A percentile compares a stretch with the other conserved stretches of the same genome.
Evolutionary conservation across 2,329 filamentous ascomycete genomes (phyloP).

Genomic region (Chaetomium sp.): DNA sequence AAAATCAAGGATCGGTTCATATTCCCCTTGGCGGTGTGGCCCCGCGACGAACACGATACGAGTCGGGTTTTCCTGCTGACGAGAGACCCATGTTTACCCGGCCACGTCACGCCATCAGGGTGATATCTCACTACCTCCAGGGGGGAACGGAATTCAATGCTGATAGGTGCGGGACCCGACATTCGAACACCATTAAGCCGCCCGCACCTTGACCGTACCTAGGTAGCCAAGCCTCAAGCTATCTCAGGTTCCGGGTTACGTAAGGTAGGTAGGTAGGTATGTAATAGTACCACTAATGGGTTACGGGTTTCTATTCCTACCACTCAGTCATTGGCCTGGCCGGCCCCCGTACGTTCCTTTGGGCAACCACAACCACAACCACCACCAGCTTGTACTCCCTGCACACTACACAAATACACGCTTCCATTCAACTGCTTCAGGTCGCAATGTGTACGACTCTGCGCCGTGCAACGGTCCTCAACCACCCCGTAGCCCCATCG

Average conservation of each 20-base stretch:
- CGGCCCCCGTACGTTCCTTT: not conserved
- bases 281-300: not conserved
- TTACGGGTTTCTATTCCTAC: not conserved
- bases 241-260: not conserved
- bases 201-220: not conserved
- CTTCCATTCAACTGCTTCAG: not conserved
- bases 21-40: not conserved
- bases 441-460: not conserved
- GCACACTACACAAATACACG: not conserved
- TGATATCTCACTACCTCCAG: not conserved
- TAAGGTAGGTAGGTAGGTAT: no score
- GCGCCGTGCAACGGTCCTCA: not conserved
- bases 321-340: not conserved
- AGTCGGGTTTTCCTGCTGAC: not conserved
- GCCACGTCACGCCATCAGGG: not conserved
- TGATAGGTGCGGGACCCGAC: not conserved
- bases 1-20: not conserved
- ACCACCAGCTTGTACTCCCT: not conserved
- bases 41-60: not conserved
- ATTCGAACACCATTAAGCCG: not conserved
- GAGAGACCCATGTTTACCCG: not conserved
- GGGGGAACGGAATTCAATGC: not conserved
- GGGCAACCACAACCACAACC: constrained; percentile 2
- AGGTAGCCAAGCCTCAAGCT: not conserved
- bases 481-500: not conserved